A percentile compares a stretch with the other conserved stretches of the same genome.
Conservation (phyloP, 345 rosid genomes). For the Salix koriyanagi region DNA sequence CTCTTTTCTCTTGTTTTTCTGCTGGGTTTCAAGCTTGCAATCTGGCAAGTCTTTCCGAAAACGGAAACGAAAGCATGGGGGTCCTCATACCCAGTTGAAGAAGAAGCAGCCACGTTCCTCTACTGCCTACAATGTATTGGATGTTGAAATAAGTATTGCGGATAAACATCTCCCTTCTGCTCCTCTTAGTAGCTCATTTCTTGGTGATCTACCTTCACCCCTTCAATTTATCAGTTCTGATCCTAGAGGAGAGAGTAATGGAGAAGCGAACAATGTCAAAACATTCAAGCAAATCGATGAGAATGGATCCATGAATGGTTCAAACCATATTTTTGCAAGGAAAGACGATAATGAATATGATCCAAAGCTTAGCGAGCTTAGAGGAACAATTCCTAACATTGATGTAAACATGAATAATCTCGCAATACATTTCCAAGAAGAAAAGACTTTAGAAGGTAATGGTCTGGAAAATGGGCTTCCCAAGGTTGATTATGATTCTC, state of each 20-base stretch:
- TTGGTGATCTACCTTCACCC: slow-evolving; percentile 30
- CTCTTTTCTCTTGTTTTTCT: not conserved
- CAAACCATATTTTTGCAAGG: slow-evolving; percentile 26
- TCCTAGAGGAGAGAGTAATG: slow-evolving; percentile 33
- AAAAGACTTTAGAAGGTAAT: slow-evolving; percentile 42
- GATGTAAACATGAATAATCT: slow-evolving; percentile 42
- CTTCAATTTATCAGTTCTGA: slow-evolving; percentile 28
- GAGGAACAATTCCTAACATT: slow-evolving; percentile 44
- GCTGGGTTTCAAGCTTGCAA: slow-evolving; percentile 47
- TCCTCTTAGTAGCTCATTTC: slow-evolving; percentile 34
- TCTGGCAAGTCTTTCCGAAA: slow-evolving; percentile 75
- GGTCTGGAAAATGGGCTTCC: slow-evolving; percentile 44
- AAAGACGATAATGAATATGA: slow-evolving; percentile 65
- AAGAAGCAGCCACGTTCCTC: slow-evolving; percentile 59
- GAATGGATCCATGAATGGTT: slow-evolving; percentile 38
- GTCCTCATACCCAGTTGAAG: slow-evolving; percentile 51
- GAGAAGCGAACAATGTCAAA: slow-evolving; percentile 27
- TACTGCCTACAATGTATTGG: slow-evolving; percentile 28
- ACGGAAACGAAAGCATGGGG: slow-evolving; percentile 72
- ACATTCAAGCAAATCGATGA: slow-evolving; percentile 36
- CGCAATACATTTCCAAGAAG: slow-evolving; percentile 43
- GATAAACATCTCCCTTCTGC: slow-evolving; percentile 41
- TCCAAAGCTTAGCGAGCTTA: slow-evolving; percentile 82
- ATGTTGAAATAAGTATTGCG: slow-evolving; percentile 22
- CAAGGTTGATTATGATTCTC: slow-evolving; percentile 44